These are phyloP conservation scores for Chrysosporium keratinophilum DNA, from an alignment of 2,329 filamentous ascomycete genomes.

Conservation along the genomic window DNA sequence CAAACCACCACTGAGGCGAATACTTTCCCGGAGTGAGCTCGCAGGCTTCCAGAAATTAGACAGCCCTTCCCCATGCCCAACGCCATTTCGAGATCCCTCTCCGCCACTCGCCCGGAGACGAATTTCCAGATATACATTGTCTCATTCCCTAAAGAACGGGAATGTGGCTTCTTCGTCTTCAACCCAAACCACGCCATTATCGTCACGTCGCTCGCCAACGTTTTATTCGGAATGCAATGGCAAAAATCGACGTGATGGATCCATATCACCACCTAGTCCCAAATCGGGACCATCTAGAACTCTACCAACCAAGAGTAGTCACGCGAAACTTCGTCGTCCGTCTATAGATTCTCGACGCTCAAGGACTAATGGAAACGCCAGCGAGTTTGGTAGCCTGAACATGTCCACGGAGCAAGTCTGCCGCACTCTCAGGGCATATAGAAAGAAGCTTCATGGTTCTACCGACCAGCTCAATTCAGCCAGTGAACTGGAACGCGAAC, in stretches of 20 bases:
- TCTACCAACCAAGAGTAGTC: constrained; percentile 24
- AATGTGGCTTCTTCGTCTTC: constrained; percentile 19
- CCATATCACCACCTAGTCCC: constrained; percentile 34
- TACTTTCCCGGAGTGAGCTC: constrained; percentile 78
- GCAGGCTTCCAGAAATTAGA: constrained; percentile 58
- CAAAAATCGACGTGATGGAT: constrained; percentile 20
- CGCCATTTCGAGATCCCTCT: constrained; percentile 36
- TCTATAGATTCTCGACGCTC: constrained; percentile 42
- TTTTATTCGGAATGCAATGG: constrained; percentile 22
- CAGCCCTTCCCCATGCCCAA: constrained; percentile 32
- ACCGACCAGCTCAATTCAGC: constrained; percentile 41
- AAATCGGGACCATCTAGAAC: constrained; percentile 22
- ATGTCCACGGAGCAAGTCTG: constrained; percentile 49
- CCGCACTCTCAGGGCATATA: constrained; percentile 47
- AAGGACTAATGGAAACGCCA: constrained; percentile 24
- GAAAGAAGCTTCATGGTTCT: constrained; percentile 46
- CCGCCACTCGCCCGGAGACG: constrained; percentile 47
- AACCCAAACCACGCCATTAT: constrained; percentile 24
- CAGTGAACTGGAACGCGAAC: constrained; percentile 48
- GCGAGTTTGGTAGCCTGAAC: constrained; percentile 40
- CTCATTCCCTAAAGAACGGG: constrained; percentile 24
- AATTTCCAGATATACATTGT: constrained; percentile 43
- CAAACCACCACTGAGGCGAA: constrained; percentile 67
- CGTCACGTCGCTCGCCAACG: constrained; percentile 26
- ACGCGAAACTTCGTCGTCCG: constrained; percentile 33